Percentiles rank a stretch among this genome's conserved stretches.
phyloP scores from a whole-genome alignment of 495 filamentous ascomycete genomes.

The Daldinia concentrica region DNA sequence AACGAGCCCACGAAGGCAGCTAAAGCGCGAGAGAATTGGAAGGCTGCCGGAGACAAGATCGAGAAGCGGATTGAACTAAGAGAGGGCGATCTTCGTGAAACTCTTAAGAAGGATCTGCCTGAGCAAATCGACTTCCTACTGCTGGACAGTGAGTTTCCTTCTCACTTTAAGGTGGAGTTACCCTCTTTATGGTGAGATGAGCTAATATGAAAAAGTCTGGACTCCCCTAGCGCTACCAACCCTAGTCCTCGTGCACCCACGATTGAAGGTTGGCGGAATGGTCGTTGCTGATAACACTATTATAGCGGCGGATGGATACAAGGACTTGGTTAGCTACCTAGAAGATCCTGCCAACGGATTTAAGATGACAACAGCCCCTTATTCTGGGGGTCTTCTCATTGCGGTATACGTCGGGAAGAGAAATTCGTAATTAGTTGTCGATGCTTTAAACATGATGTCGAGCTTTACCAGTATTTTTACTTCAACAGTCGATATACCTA shows the following conservation, averaged over 20 bases:
- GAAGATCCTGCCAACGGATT: slow-evolving; percentile 45
- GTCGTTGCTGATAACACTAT: slow-evolving; percentile 63
- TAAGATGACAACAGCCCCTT: slow-evolving; percentile 35
- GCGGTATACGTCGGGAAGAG: slow-evolving; percentile 28
- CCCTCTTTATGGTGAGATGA: not conserved
- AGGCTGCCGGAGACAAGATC: slow-evolving; percentile 54
- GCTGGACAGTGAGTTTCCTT: slow-evolving; percentile 59
- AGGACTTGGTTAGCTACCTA: slow-evolving; percentile 40
- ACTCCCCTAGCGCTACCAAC: slow-evolving; percentile 61
- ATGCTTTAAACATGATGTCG: not conserved
- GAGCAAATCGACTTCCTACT: slow-evolving; percentile 61
- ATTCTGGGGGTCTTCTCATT: slow-evolving; percentile 32
- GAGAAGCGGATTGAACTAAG: slow-evolving; percentile 59
- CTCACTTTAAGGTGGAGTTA: not conserved
- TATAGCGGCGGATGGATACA: slow-evolving; percentile 48
- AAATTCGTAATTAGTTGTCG: not conserved
- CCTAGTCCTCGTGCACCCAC: slow-evolving; percentile 57
- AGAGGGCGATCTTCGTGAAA: slow-evolving; percentile 64
- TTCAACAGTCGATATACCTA: not conserved
- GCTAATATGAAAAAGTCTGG: slow-evolving; percentile 57
- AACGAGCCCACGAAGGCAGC: slow-evolving; percentile 60
- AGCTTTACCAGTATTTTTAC: not conserved
- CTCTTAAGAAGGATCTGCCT: slow-evolving; percentile 53
- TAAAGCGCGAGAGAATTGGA: slow-evolving; percentile 59
- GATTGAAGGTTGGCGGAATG: slow-evolving; percentile 57